Evolutionary conservation across 1,284 basidiomycete species (phyloP).

Genomic region (Coniferiporia weirii): DNA sequence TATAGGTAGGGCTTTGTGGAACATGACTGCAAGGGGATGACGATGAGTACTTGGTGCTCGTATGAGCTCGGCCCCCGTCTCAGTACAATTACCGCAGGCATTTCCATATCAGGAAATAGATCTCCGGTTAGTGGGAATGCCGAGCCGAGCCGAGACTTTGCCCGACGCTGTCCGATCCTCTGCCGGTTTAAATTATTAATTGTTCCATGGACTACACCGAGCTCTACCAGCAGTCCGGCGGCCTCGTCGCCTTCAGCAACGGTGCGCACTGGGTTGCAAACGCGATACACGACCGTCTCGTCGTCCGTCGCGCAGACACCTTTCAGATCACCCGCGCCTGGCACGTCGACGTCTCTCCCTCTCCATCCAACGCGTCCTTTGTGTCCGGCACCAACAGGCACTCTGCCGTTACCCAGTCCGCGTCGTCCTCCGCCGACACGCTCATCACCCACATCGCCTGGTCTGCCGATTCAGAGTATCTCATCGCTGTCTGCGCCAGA

Average conservation of each 20-base stretch:
- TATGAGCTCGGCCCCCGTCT: too few relatives aligned
- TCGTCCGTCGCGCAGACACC: constrained; percentile 70
- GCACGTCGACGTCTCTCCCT: constrained; percentile 50
- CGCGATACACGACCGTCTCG: constrained; percentile 64
- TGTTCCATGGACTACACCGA: constrained; percentile 63
- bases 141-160: too few relatives aligned
- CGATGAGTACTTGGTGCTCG: background rate
- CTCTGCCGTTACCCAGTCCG: constrained; percentile 11
- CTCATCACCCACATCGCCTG: constrained; percentile 73
- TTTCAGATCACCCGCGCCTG: constrained; percentile 73
- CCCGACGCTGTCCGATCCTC: background rate
- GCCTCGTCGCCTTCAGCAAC: constrained; percentile 64
- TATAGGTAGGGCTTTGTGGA: background rate
- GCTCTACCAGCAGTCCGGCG: constrained; percentile 66
- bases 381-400: constrained; percentile 26
- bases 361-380: constrained; percentile 38
- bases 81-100: too few relatives aligned
- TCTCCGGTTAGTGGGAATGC: too few relatives aligned
- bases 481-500: constrained; percentile 69
- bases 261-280: constrained; percentile 72
- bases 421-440: constrained; percentile 15
- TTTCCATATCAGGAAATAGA: too few relatives aligned
- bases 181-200: too few relatives aligned
- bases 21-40: constrained; percentile 5
- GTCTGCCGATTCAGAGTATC: constrained; percentile 79